Base-by-base conservation (phyloP, 208 protist genomes). In the Giardia duodenalis region DNA sequence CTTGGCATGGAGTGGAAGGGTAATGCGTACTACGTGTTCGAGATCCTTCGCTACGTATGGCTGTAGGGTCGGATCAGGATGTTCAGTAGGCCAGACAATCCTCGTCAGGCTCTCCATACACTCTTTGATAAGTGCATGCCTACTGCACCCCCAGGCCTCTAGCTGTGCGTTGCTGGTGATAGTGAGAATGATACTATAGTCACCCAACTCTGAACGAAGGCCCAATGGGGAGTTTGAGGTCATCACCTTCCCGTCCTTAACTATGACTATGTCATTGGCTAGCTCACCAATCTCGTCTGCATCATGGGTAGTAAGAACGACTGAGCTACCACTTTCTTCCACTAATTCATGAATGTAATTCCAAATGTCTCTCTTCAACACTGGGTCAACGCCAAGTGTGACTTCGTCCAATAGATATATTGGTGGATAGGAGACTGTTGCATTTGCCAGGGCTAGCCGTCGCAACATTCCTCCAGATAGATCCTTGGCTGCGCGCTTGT, bases 391-490 rank as follows among this genome's bases (percentile, higher is more conserved):
- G n/a, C 88, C 88, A 4, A 30, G 30, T 1, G 88, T 47, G 44
- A 91, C 47, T n/a, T 91, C 88, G n/a, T 91, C 88, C 4, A 91
- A 47, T 4, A 91, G 46, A 19, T 48, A 47, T n/a, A 91, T 19
- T 0, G n/a, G 39, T 22, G 88, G 86, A 4, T 89, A 2, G 1
- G 44, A n/a, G 2, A 91, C 88, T 1, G 45, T 2, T 1, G 44
- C 88, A 47, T 91, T 91, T 2, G 42, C n/a, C 1, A 91, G 44
- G 0, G 88, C 88, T 22, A 91, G 44, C 43, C 88, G 2, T 22
- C 88, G n/a, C 4, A 91, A 45, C 88, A 91, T 91, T 1, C 88
- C 88, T 0, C 88, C 88, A 4, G 88, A 91, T 30, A 91, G 88
- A 4, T 2, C 2, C 4, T 1, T 47, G 44, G 88, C 88, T 30